Conservation (phyloP, 177 flowering plant species). For the Vitis hybrid region DNA sequence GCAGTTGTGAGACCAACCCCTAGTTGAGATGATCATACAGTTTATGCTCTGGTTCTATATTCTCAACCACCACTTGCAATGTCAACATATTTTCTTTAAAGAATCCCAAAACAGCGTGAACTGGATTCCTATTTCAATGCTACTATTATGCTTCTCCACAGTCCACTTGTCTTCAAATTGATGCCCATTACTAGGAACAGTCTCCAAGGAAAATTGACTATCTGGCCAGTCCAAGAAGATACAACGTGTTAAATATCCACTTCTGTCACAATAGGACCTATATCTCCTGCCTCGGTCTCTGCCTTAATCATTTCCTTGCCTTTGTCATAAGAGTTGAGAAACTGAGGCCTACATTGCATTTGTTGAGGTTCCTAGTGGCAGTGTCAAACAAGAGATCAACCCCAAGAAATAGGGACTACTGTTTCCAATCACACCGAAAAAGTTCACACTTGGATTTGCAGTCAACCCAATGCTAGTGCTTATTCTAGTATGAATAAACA, state of each 20-base stretch:
- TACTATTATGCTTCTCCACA: too few relatives aligned
- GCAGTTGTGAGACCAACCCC: too few relatives aligned
- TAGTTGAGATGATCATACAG: too few relatives aligned
- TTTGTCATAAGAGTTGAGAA: constrained; percentile 44
- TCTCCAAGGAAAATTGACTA: too few relatives aligned
- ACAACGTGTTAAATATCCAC: constrained; percentile 62
- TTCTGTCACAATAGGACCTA: constrained; percentile 72
- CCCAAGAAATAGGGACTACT: constrained; percentile 40
- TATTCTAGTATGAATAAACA: constrained; percentile 54
- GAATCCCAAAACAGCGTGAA: too few relatives aligned
- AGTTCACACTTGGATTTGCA: constrained; percentile 72
- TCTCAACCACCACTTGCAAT: too few relatives aligned
- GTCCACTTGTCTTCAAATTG: too few relatives aligned
- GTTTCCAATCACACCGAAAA: constrained; percentile 72
- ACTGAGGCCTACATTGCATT: constrained; percentile 62
- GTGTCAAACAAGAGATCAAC: constrained; percentile 76
- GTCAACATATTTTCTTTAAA: too few relatives aligned
- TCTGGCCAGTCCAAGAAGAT: constrained; percentile 33
- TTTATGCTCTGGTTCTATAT: too few relatives aligned
- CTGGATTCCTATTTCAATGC: too few relatives aligned
- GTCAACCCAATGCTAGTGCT: constrained; percentile 72
- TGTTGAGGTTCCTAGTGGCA: constrained; percentile 60
- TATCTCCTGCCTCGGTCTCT: constrained; percentile 57
- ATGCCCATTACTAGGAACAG: too few relatives aligned
- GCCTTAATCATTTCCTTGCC: constrained; percentile 55